phyloP scores from a whole-genome alignment of 768 basidiomycete species.

The Lentinula guzmanii region DNA sequence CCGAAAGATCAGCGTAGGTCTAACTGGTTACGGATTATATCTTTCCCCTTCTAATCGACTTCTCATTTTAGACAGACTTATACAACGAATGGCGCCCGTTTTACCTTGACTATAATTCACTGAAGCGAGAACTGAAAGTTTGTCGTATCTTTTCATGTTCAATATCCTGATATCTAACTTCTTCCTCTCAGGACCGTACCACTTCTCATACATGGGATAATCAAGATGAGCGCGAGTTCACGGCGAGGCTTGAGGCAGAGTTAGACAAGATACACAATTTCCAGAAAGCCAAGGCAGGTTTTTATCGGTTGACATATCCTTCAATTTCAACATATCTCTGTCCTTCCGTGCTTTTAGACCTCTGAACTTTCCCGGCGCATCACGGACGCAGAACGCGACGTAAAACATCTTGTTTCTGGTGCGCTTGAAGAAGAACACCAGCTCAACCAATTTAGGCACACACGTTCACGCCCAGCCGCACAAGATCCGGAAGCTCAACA shows the following conservation, averaged over 20 bases:
- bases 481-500: constrained; percentile 56
- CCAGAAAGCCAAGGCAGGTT: constrained; percentile 75
- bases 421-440: constrained; percentile 30
- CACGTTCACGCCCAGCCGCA: constrained; percentile 7
- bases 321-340: background rate
- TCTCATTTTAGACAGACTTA: constrained; percentile 54
- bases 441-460: constrained; percentile 11
- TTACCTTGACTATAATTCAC: constrained; percentile 83
- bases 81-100: constrained; percentile 89
- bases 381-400: constrained; percentile 73
- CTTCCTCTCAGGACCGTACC: constrained; percentile 37
- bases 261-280: constrained; percentile 94
- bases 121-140: constrained; percentile 88
- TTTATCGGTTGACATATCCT: background rate
- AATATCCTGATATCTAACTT: background rate
- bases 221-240: constrained; percentile 80
- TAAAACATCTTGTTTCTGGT: constrained; percentile 63
- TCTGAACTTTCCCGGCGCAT: constrained; percentile 80
- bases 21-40: background rate
- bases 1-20: constrained; percentile 61
- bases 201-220: constrained; percentile 61
- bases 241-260: constrained; percentile 71
- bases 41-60: constrained; percentile 4
- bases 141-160: background rate
- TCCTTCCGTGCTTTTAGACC: constrained; percentile 38